Base-by-base conservation (phyloP, 129 eudicot genomes). In the Apium graveolens region DNA sequence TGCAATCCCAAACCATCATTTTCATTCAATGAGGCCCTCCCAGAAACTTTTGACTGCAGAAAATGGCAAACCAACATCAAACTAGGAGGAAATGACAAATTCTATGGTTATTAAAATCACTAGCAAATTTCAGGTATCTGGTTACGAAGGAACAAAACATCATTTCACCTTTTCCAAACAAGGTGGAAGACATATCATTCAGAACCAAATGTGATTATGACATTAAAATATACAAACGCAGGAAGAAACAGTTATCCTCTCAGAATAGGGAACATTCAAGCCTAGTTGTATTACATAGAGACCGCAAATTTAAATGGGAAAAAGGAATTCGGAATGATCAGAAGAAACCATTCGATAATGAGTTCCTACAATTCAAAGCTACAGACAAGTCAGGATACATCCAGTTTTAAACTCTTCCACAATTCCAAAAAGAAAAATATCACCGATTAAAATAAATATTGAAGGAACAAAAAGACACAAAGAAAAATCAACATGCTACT, bases 21-120 rank as follows among this genome's bases (percentile, higher is more conserved):
- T 78, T 85, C 93, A 16, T 74, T 70, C 63, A 74, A 29, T 55
- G 77, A 85, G 77, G 87, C 85, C 84, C 80, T 90, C 73, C 77
- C 86, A 73, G 82, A 75, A 70, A 78, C 62, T 76, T 89, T 92
- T 24, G 90, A 81, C 99, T 70, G 74, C 74, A 37, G 37, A 70
- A 21, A 42, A 51, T 35, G 37, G 29, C 48, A 44, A 70, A 71
- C 62, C 71, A 46, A 48, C 70, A 39, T 48, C 31, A 76, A 18
- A 46, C 31, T 49, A 20, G 20, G 29, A 31, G 20, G 51, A 74
- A 44, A 26, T 74, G 26, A 13, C 35, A 26, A 62, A 9, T 62
- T 62, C 29, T 62, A 62, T 27, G 16, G 35, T 70, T 35, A 70
- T 20, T 53, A 53, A 9, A 53, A 20, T 53, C 10, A 53, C 62